phyloP scores from a whole-genome alignment of 2,329 filamentous ascomycete genomes.

The Nothophaeocryptopus gaeumannii region DNA sequence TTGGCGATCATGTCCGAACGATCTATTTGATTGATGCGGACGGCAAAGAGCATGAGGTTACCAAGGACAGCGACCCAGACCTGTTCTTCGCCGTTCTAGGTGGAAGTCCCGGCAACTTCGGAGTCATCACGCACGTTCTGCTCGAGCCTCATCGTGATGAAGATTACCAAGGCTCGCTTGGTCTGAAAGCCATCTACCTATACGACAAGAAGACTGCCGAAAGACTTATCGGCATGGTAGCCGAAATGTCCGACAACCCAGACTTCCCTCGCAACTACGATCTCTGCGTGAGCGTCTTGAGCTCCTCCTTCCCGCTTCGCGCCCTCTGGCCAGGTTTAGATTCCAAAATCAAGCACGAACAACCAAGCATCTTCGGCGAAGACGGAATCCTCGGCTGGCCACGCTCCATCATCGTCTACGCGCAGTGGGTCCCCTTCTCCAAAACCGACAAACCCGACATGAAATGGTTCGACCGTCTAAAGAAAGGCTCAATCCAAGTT shows the following conservation, averaged over 20 bases:
- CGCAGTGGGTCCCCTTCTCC: slow-evolving; percentile 48
- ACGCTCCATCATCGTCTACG: slow-evolving; percentile 46
- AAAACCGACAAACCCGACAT: slow-evolving; percentile 36
- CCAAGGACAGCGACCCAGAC: slow-evolving; percentile 27
- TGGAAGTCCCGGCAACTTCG: slow-evolving; percentile 37
- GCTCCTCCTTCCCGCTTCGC: slow-evolving; percentile 39
- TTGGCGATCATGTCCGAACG: slow-evolving; percentile 33
- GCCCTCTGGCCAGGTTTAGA: slow-evolving; percentile 40
- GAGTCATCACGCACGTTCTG: slow-evolving; percentile 35
- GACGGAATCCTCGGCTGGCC: slow-evolving; percentile 39
- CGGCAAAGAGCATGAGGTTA: slow-evolving; percentile 28
- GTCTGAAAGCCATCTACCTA: slow-evolving; percentile 44
- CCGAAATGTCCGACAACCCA: slow-evolving; percentile 46
- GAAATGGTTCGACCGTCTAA: slow-evolving; percentile 42
- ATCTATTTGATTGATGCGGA: slow-evolving; percentile 33
- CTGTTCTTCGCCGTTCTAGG: slow-evolving; percentile 35
- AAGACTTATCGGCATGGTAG: slow-evolving; percentile 41
- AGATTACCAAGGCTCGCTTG: slow-evolving; percentile 42
- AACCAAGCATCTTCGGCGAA: slow-evolving; percentile 40
- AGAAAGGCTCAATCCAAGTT: slow-evolving; percentile 34
- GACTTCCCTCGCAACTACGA: slow-evolving; percentile 49
- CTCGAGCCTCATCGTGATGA: slow-evolving; percentile 41
- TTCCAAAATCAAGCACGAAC: slow-evolving; percentile 37
- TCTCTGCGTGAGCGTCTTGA: slow-evolving; percentile 48
- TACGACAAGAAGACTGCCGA: slow-evolving; percentile 43